These are phyloP conservation scores for Ploettnerulaceae sp. DNA, from an alignment of 2,329 filamentous ascomycete species.

Conservation along the genomic window DNA sequence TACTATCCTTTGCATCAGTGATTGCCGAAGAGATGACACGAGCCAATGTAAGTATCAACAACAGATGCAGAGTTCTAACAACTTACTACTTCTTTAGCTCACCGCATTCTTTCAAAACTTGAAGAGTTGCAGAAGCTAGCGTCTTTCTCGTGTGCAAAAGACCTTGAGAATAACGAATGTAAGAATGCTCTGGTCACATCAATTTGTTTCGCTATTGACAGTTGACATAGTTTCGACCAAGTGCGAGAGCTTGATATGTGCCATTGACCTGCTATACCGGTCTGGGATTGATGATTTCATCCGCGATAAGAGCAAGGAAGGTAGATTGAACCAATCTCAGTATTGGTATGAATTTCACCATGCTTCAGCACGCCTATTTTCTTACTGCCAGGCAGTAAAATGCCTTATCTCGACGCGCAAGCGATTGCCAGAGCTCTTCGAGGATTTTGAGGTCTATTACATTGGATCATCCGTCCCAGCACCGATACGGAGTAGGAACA, in stretches of 20 bases:
- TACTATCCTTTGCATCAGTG: slow-evolving; percentile 1
- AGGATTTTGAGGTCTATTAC: slow-evolving; percentile 11
- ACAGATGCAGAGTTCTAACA: not conserved
- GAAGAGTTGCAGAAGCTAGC: slow-evolving; percentile 3
- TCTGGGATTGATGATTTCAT: slow-evolving; percentile 24
- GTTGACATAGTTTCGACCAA: slow-evolving; percentile 8
- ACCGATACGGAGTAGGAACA: not conserved
- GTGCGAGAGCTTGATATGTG: slow-evolving; percentile 9
- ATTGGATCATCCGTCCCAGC: slow-evolving; percentile 9
- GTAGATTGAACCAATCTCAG: slow-evolving; percentile 13
- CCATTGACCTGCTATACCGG: slow-evolving; percentile 15
- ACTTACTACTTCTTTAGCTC: slow-evolving; percentile 4
- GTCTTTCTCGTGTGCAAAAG: slow-evolving; percentile 1
- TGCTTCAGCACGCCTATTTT: slow-evolving; percentile 27
- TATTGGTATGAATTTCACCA: slow-evolving; percentile 31
- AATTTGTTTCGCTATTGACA: slow-evolving; percentile 1
- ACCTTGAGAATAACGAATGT: slow-evolving; percentile 7
- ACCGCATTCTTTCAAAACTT: slow-evolving; percentile 5
- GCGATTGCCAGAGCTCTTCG: slow-evolving; percentile 17
- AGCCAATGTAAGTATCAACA: slow-evolving; percentile 8
- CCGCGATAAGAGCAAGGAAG: slow-evolving; percentile 24
- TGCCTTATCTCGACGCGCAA: slow-evolving; percentile 24
- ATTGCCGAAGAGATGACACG: slow-evolving; percentile 7
- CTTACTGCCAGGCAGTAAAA: slow-evolving; percentile 28
- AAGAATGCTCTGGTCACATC: slow-evolving; percentile 4